Conservation (phyloP, 228 moss, liverwort and hornwort species). For the Sphagnum fallax region DNA sequence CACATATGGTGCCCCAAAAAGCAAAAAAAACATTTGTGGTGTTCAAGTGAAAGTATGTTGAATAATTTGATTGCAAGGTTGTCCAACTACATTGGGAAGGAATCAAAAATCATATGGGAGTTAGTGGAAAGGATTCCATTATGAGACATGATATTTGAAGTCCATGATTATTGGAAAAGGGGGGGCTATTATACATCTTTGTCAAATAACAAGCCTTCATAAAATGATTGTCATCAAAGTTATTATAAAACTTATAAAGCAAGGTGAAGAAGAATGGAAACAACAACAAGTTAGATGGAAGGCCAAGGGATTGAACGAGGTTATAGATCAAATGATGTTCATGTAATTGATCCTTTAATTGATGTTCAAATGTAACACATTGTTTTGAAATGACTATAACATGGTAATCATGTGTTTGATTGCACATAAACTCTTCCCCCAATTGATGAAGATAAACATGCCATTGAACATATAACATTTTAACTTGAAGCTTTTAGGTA, state of each 20-base stretch:
- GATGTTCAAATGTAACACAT: constrained; percentile 87
- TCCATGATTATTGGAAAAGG: constrained; percentile 93
- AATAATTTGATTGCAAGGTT: constrained; percentile 51
- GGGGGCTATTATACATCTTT: constrained; percentile 86
- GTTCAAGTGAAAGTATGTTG: no score
- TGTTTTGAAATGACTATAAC: constrained; percentile 69
- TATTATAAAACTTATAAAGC: constrained; percentile 82
- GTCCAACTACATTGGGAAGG: constrained; percentile 92
- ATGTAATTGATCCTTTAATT: constrained; percentile 48
- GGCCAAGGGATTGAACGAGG: constrained; percentile 26
- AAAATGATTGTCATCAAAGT: constrained; percentile 63
- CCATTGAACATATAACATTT: constrained; percentile 96
- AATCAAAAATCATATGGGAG: constrained; percentile 75
- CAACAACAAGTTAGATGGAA: constrained; percentile 58
- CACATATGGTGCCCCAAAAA: no score
- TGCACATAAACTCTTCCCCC: constrained; percentile 23
- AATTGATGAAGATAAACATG: constrained; percentile 93
- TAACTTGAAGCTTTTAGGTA: constrained; percentile 98
- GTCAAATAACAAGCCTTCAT: constrained; percentile 92
- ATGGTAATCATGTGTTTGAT: constrained; percentile 52
- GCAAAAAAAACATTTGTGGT: no score
- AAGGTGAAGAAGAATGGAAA: constrained; percentile 99
- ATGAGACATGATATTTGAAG: constrained; percentile 83
- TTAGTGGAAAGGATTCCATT: constrained; percentile 81
- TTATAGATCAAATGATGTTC: constrained; percentile 37